Conservation (phyloP, 1,139 yeast genomes). For the Yamadazyma songkhlaensis region DNA sequence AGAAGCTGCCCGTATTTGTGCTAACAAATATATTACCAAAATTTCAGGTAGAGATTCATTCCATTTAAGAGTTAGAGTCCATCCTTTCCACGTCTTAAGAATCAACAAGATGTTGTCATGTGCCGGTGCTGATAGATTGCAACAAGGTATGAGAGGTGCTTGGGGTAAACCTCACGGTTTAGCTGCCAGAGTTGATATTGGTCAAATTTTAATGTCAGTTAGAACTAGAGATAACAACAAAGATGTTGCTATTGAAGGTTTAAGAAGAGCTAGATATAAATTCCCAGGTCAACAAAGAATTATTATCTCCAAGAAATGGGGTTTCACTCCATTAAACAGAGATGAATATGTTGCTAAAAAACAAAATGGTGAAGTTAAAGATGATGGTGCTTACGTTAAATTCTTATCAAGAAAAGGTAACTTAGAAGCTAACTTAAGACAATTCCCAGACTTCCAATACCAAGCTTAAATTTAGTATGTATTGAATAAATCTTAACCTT, state of each 20-base stretch:
- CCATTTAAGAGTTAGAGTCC: conserved; percentile 99
- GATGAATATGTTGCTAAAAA: conserved; percentile 92
- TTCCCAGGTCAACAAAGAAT: conserved; percentile 99
- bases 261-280: conserved; percentile 99
- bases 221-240: conserved; percentile 98
- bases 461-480: conserved; percentile 24
- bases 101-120: conserved; percentile 99
- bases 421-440: conserved; percentile 84
- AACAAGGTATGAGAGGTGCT: conserved; percentile 99
- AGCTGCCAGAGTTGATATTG: conserved; percentile 99
- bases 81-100: conserved; percentile 99
- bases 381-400: conserved; percentile 99
- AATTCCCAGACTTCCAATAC: conserved; percentile 90
- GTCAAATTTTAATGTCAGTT: conserved; percentile 97
- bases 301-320: conserved; percentile 99
- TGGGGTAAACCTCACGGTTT: conserved; percentile 99
- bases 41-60: conserved; percentile 98
- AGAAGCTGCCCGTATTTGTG: conserved; percentile 99
- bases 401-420: conserved; percentile 97
- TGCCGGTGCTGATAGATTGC: conserved; percentile 99
- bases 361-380: conserved; percentile 97
- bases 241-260: conserved; percentile 97
- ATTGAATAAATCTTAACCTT: conserved; percentile 3
- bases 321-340: conserved; percentile 99
- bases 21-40: conserved; percentile 98